These are phyloP conservation scores for Suillus tomentosus DNA, from an alignment of 768 basidiomycete genomes.

Conservation along the genomic window DNA sequence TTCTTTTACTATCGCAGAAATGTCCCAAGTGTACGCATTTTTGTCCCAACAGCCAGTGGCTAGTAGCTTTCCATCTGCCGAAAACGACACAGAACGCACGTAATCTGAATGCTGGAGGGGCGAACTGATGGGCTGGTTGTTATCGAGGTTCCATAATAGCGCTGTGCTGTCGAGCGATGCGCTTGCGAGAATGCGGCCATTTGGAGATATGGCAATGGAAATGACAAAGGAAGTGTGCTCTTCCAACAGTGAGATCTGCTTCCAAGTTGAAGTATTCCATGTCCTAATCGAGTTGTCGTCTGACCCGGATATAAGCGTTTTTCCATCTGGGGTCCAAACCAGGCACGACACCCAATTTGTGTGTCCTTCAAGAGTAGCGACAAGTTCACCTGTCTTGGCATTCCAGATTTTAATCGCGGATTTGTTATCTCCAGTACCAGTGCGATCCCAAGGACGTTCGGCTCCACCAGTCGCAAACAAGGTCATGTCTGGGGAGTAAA, in stretches of 20 bases:
- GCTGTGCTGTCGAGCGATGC: neutral
- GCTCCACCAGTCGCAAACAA: neutral
- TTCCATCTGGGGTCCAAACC: neutral
- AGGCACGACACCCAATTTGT: neutral
- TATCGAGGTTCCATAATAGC: neutral
- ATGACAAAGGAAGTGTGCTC: rapidly evolving
- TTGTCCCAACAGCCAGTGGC: neutral
- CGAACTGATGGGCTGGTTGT: neutral
- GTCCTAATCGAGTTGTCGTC: rapidly evolving
- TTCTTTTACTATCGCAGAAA: neutral
- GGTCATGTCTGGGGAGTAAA: neutral
- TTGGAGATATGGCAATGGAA: neutral
- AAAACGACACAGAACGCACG: neutral
- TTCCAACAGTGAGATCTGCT: neutral
- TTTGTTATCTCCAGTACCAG: neutral
- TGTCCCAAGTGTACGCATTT: neutral
- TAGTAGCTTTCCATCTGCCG: neutral
- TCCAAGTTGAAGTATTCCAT: neutral
- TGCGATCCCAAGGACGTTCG: no score
- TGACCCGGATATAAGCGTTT: neutral
- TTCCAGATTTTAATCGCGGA: neutral
- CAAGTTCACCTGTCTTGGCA: neutral
- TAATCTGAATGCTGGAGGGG: rapidly evolving
- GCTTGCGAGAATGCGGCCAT: neutral
- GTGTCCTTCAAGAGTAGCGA: neutral